Conservation (phyloP, 169 alveolate genomes). For the Plasmodium coatneyi region DNA sequence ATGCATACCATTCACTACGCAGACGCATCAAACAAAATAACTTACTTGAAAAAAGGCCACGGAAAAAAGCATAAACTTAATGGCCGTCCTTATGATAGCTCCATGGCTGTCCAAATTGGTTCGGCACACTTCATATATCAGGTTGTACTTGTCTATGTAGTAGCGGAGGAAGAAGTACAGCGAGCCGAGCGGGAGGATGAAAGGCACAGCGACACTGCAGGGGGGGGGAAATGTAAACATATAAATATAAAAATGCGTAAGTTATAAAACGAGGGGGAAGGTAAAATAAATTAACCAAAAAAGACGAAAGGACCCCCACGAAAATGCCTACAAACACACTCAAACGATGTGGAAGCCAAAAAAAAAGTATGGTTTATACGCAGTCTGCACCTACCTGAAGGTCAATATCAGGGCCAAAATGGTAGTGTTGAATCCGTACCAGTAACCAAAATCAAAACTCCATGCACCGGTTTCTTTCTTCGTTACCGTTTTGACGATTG, state of each 20-base stretch:
- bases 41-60: slow-evolving; percentile 79
- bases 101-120: slow-evolving; percentile 85
- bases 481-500: slow-evolving; percentile 39
- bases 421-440: slow-evolving; percentile 87
- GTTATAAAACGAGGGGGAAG: neutral
- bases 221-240: neutral
- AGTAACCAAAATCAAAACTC: slow-evolving; percentile 85
- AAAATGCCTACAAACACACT: neutral
- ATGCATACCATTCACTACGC: neutral
- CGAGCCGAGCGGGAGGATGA: slow-evolving; percentile 80
- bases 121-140: slow-evolving; percentile 80
- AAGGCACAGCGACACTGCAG: slow-evolving; percentile 77
- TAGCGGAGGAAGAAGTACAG: slow-evolving; percentile 82
- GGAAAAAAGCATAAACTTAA: slow-evolving; percentile 84
- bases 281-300: neutral
- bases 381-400: slow-evolving; percentile 77
- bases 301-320: neutral
- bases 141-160: slow-evolving; percentile 84
- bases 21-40: neutral
- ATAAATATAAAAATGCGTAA: neutral
- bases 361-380: neutral
- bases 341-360: neutral
- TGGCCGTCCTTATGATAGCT: slow-evolving; percentile 80
- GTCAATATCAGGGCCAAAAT: slow-evolving; percentile 82
- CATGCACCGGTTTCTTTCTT: slow-evolving; percentile 68